Conservation (phyloP, 495 filamentous ascomycete species). For the Hypoxylon subgilvum region DNA sequence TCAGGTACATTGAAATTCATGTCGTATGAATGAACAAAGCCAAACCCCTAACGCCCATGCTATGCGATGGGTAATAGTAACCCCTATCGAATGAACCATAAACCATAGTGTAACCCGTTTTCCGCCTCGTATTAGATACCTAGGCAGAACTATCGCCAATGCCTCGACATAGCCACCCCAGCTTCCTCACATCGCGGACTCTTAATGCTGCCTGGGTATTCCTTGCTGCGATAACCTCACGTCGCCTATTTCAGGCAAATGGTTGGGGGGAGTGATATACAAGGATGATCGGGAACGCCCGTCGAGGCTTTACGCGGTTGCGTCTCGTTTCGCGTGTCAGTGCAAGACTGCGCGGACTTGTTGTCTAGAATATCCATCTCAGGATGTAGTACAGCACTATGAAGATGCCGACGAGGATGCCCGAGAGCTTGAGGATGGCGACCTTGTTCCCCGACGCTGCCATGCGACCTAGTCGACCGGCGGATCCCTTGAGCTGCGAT, state of each 20-base stretch:
- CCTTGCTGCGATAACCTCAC: no score
- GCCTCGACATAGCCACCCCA: neutral
- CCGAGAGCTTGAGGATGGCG: conserved; percentile 85
- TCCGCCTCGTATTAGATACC: conserved; percentile 1
- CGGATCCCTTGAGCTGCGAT: conserved; percentile 79
- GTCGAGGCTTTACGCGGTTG: neutral
- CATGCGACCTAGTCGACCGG: conserved; percentile 86
- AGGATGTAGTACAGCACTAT: conserved; percentile 75
- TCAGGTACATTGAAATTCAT: conserved; percentile 5
- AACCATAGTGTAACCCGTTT: neutral
- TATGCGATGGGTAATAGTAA: conserved; percentile 23
- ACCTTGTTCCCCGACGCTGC: conserved; percentile 88
- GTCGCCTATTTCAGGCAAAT: no score
- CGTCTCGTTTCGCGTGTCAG: neutral
- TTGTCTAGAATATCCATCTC: conserved; percentile 66
- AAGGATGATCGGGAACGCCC: neutral
- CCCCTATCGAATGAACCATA: conserved; percentile 7
- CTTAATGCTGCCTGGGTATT: no score
- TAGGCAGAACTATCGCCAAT: conserved; percentile 6
- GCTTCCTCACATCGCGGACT: no score
- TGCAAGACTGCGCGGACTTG: neutral
- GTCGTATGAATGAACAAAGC: conserved; percentile 12
- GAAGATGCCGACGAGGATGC: conserved; percentile 76
- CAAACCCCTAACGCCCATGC: conserved; percentile 32
- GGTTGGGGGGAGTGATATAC: no score